Evolutionary conservation across 257 asterid species (phyloP).

Genomic region (Paraleonurus japonicus): DNA sequence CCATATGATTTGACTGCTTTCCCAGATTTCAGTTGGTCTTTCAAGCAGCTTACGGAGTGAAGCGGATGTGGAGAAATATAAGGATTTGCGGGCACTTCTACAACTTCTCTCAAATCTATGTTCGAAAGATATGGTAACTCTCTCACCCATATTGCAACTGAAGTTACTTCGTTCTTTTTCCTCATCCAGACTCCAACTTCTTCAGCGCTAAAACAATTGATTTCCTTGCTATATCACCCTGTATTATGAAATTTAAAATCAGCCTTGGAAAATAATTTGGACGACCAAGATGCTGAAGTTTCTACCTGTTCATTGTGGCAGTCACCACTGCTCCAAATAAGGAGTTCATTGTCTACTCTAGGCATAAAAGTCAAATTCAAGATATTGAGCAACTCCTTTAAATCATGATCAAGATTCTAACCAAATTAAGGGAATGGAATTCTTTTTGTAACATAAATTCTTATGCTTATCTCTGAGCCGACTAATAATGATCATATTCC

Average conservation of each 20-base stretch:
- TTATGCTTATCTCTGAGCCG: neutral
- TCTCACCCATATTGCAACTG: conserved; percentile 4
- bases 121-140: conserved; percentile 84
- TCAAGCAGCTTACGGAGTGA: conserved; percentile 74
- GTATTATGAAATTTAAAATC: neutral
- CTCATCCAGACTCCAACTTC: neutral
- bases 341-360: neutral
- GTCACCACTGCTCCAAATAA: neutral
- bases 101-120: conserved; percentile 82
- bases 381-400: neutral
- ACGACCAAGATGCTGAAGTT: neutral
- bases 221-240: conserved; percentile 9
- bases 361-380: neutral
- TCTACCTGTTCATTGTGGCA: too few relatives aligned
- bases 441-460: neutral
- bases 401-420: neutral
- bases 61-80: conserved; percentile 81
- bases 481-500: neutral
- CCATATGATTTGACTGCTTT: conserved; percentile 9
- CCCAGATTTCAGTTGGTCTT: conserved; percentile 70
- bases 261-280: conserved; percentile 1
- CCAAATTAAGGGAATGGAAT: neutral
- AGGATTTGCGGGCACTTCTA: conserved; percentile 88
- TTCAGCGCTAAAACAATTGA: neutral
- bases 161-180: conserved; percentile 14